These are phyloP conservation scores for Eutrema salsugineum DNA, from an alignment of 441 rosid genomes.

Conservation along the genomic window DNA sequence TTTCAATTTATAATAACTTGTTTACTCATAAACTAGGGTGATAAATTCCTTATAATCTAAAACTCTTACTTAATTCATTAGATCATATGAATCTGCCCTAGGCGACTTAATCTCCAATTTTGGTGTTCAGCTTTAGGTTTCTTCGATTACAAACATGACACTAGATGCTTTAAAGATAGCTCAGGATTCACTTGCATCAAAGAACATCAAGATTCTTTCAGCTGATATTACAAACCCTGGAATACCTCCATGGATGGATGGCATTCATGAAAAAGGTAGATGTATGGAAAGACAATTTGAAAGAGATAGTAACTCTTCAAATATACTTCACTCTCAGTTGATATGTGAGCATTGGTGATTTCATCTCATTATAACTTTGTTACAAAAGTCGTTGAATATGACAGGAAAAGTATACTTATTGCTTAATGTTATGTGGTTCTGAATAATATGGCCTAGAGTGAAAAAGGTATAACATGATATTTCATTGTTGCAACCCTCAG, in stretches of 20 bases:
- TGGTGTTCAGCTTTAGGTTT: conserved; percentile 44
- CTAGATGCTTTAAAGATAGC: conserved; percentile 72
- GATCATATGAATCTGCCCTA: neutral
- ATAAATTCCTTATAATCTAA: too few relatives aligned
- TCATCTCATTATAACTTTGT: too few relatives aligned
- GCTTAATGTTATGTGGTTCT: neutral
- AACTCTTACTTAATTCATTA: neutral
- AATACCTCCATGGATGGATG: conserved; percentile 92
- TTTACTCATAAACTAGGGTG: too few relatives aligned
- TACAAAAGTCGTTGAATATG: too few relatives aligned
- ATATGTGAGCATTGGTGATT: too few relatives aligned
- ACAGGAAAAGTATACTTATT: too few relatives aligned
- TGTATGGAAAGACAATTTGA: neutral
- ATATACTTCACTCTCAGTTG: too few relatives aligned
- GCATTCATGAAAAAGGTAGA: conserved; percentile 82
- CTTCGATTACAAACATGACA: conserved; percentile 53
- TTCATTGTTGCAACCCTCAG: conserved; percentile 45
- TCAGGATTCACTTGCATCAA: conserved; percentile 65
- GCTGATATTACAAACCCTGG: conserved; percentile 91
- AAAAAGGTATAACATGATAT: conserved; percentile 8
- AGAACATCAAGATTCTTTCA: conserved; percentile 45
- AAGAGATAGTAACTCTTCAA: too few relatives aligned
- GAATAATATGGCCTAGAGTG: neutral
- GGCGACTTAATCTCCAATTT: neutral
- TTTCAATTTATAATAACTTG: too few relatives aligned